Evolutionary conservation across 169 alveolate species (phyloP).

Genomic region (Hepatocystis sp.): DNA sequence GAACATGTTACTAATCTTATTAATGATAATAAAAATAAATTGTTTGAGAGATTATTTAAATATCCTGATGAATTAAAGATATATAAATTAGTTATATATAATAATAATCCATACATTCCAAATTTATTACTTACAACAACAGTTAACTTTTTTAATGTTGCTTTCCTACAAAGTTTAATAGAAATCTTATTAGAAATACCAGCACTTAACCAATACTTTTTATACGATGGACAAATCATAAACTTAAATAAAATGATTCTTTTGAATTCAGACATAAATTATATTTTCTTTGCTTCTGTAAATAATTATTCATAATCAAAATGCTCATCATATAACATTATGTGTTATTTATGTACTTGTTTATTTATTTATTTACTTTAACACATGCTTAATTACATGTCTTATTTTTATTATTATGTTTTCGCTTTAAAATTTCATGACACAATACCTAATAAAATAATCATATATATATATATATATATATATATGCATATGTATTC

Average conservation of each 20-base stretch:
- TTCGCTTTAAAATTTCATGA: no score
- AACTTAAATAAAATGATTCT: conserved; percentile 27
- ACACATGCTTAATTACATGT: no score
- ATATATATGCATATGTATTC: no score
- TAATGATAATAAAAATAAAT: neutral
- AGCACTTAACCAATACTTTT: conserved; percentile 51
- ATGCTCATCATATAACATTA: no score
- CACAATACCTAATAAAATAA: no score
- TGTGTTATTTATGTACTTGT: no score
- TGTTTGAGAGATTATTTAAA: conserved; percentile 5
- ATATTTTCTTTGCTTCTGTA: conserved; percentile 42
- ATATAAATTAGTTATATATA: conserved; percentile 44
- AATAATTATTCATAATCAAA: no score
- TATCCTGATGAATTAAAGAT: conserved; percentile 9
- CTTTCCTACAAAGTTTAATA: conserved; percentile 44
- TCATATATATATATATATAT: no score
- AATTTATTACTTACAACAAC: conserved; percentile 45
- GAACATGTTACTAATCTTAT: conserved; percentile 3
- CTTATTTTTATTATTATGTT: no score
- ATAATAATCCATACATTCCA: conserved; percentile 65
- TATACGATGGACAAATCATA: conserved; percentile 22
- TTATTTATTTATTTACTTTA: no score
- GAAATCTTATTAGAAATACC: conserved; percentile 53
- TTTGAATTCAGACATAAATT: conserved; percentile 18
- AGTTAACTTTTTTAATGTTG: conserved; percentile 45